phyloP scores from a whole-genome alignment of 495 filamentous ascomycete genomes.

The Xylaria cubensis region DNA sequence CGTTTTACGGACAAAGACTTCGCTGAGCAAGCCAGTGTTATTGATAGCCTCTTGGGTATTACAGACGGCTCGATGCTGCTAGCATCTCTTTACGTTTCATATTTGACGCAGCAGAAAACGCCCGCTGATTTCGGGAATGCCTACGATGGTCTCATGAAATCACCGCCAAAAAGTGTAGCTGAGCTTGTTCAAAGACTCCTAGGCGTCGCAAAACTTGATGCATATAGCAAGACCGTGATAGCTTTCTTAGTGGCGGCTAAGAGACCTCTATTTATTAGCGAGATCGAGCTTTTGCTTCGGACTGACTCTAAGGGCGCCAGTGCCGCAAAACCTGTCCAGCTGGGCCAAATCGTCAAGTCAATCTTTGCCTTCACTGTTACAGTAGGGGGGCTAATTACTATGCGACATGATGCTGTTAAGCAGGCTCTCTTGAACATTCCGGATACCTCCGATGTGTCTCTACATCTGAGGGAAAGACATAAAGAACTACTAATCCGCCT shows the following conservation, averaged over 20 bases:
- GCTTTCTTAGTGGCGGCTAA: conserved; percentile 15
- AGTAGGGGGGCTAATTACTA: conserved; percentile 3
- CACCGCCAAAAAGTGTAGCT: not conserved
- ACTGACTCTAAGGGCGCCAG: conserved; percentile 6
- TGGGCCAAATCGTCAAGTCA: conserved; percentile 1
- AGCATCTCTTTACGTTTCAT: conserved; percentile 3
- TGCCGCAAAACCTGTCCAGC: not conserved
- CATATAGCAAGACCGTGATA: conserved; percentile 1
- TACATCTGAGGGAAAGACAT: conserved; percentile 17
- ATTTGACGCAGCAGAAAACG: conserved; percentile 19
- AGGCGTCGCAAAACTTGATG: conserved; percentile 1
- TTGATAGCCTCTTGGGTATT: conserved; percentile 13
- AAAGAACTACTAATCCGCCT: conserved; percentile 19
- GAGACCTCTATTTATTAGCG: conserved; percentile 16
- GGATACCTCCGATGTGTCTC: conserved; percentile 15
- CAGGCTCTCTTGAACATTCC: conserved; percentile 20
- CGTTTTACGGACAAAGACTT: not conserved
- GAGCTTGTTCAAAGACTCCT: conserved; percentile 15
- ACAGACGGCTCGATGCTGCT: conserved; percentile 13
- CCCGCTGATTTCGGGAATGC: not conserved
- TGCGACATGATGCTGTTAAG: conserved; percentile 16
- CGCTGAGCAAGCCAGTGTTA: not conserved
- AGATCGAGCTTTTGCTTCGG: conserved; percentile 12
- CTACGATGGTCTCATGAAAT: conserved; percentile 12
- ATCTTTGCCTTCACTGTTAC: conserved; percentile 10